These are phyloP conservation scores for Myotisia sp. DNA, from an alignment of 2,329 filamentous ascomycete species.

Conservation along the genomic window DNA sequence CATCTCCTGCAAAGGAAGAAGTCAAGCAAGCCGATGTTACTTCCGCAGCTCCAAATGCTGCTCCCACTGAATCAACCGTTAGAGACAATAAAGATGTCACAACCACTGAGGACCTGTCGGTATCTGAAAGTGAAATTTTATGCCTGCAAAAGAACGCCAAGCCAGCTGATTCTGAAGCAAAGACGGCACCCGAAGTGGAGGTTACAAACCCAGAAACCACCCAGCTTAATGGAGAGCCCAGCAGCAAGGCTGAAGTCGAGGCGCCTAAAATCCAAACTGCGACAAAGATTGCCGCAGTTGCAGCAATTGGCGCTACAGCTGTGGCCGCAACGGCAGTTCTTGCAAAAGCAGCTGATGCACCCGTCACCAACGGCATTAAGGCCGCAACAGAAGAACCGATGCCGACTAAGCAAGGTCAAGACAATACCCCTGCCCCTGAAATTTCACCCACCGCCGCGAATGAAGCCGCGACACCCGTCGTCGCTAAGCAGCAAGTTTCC, in stretches of 20 bases:
- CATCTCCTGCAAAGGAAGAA: neutral
- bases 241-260: neutral
- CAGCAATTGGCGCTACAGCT: neutral
- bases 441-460: neutral
- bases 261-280: neutral
- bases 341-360: neutral
- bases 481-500: neutral
- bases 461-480: neutral
- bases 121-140: neutral
- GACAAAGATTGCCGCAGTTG: neutral
- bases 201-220: neutral
- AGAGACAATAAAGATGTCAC: neutral
- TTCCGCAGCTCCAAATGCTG: neutral
- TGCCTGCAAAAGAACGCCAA: neutral
- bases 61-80: neutral
- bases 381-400: neutral
- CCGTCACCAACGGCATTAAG: neutral
- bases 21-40: slow-evolving; percentile 2
- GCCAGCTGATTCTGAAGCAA: neutral
- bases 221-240: neutral
- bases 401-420: too few relatives aligned
- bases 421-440: too few relatives aligned
- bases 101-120: neutral
- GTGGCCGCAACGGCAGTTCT: neutral
- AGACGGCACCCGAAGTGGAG: neutral